Evolutionary conservation across 2,329 filamentous ascomycete genomes (phyloP), one percentile per base, ranked within the genome.

Genomic region (Raffaelea deltoideospora): DNA sequence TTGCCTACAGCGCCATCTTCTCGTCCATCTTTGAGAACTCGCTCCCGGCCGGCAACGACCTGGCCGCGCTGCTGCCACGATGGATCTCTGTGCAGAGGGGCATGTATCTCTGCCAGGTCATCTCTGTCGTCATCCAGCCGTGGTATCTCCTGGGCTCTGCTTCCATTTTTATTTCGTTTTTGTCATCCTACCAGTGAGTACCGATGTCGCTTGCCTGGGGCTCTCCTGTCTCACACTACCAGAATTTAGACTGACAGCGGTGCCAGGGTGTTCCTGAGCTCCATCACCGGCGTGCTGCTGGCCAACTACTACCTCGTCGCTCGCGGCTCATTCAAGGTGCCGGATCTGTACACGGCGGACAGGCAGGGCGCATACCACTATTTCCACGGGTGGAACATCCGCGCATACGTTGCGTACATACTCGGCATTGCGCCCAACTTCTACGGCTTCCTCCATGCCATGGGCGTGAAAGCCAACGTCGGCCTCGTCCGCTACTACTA

Each of bases 401-500:
- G 43, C 41, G 42, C 44, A 31, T 40, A 44, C 18, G 39, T 35
- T 13, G 48, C 45, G 5, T 50, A 50, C 32, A 22, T 60, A 1
- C 31, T 57, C 24, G 56, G 54, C 13, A 50, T 60, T n/a, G 47
- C 50, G 5, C 56, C 57, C 0, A 60, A 60, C 31, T 58, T 63
- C 33, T 57, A 56, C 32, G 58, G 57, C 1, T 63, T 63, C 32
- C 45, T 61, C 3, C 50, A 55, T 39, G 53, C 57, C 18, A 55
- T 61, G 52, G 59, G 58, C 2, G 55, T 62, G 4, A 4, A 34
- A 0, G 54, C 53, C 0, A 57, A 58, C 1, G 5, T 51, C 0
- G 52, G 51, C 0, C 46, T 57, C 3, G 52, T 49, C 1, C 47
- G 51, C 14, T 72, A 73, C 50, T 75, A 76, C 45, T 70, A 69